Evolutionary conservation across 1,284 basidiomycete species (phyloP).

Genomic region (Ustilago xerochloae): DNA sequence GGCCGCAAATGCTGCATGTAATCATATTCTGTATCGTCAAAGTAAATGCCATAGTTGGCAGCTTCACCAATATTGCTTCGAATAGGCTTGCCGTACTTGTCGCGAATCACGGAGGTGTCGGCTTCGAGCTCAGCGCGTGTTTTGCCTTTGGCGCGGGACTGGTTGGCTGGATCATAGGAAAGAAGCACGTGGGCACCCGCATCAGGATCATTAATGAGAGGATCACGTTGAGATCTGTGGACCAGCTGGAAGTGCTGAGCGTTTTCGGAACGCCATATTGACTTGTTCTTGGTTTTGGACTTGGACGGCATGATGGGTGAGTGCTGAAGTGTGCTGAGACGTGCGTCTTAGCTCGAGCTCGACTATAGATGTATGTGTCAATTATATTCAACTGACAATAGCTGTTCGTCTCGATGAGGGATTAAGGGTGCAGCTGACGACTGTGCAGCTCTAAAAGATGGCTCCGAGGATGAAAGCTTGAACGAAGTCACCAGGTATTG

Average conservation of each 20-base stretch:
- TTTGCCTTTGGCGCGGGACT: slow-evolving; percentile 74
- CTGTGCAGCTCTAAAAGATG: no score
- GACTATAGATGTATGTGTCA: neutral
- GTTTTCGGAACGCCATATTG: slow-evolving; percentile 87
- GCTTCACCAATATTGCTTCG: slow-evolving; percentile 80
- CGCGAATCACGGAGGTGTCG: slow-evolving; percentile 73
- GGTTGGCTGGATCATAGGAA: slow-evolving; percentile 75
- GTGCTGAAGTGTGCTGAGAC: neutral
- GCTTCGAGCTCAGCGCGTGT: slow-evolving; percentile 79
- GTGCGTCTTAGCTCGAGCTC: no score
- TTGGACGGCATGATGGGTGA: slow-evolving; percentile 53
- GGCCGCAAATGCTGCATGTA: slow-evolving; percentile 92
- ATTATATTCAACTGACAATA: no score
- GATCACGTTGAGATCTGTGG: slow-evolving; percentile 94
- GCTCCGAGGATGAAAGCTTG: neutral
- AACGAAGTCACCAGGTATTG: neutral
- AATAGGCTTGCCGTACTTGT: slow-evolving; percentile 62
- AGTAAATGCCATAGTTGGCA: slow-evolving; percentile 88
- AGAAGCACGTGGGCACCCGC: slow-evolving; percentile 89
- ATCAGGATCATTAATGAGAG: slow-evolving; percentile 91
- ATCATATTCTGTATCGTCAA: slow-evolving; percentile 97
- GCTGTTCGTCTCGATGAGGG: no score
- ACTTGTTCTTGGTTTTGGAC: slow-evolving; percentile 68
- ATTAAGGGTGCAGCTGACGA: no score
- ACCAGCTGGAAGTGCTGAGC: slow-evolving; percentile 96